phyloP scores from a whole-genome alignment of 1,284 basidiomycete genomes.

The Pseudozyma flocculosa region DNA sequence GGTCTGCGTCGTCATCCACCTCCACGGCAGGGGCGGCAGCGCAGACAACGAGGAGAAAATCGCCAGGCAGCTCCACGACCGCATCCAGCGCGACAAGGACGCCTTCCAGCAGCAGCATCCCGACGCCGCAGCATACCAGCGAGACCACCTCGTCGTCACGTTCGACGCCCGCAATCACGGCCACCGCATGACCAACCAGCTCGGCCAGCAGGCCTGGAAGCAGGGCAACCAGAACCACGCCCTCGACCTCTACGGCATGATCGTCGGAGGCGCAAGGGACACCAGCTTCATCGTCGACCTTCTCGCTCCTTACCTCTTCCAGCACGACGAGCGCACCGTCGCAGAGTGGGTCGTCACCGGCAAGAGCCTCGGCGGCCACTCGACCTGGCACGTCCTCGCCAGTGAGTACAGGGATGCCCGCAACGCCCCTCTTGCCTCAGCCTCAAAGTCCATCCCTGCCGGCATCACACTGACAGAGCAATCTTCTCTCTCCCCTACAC shows the following conservation, averaged over 20 bases:
- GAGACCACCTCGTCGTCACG: slow-evolving; percentile 54
- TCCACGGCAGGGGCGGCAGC: slow-evolving; percentile 51
- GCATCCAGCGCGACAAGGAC: slow-evolving; percentile 22
- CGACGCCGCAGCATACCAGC: slow-evolving; percentile 7
- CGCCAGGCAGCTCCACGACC: slow-evolving; percentile 44
- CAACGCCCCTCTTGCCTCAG: not conserved
- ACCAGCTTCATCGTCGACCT: slow-evolving; percentile 79
- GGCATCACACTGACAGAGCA: too few relatives aligned
- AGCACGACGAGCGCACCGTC: slow-evolving; percentile 68
- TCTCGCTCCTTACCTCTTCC: slow-evolving; percentile 75
- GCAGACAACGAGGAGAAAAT: slow-evolving; percentile 49
- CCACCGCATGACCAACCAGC: slow-evolving; percentile 46
- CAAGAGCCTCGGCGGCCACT: slow-evolving; percentile 75
- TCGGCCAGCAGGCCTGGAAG: slow-evolving; percentile 56
- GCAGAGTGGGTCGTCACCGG: slow-evolving; percentile 70
- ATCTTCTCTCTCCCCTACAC: too few relatives aligned
- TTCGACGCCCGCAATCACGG: slow-evolving; percentile 60
- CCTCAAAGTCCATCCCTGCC: too few relatives aligned
- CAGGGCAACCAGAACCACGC: slow-evolving; percentile 52
- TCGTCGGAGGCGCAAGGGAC: slow-evolving; percentile 70
- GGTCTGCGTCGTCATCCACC: slow-evolving; percentile 47
- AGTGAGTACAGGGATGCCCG: slow-evolving; percentile 2
- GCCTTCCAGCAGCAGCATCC: slow-evolving; percentile 5
- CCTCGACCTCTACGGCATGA: slow-evolving; percentile 58
- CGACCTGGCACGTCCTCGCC: slow-evolving; percentile 69